These are phyloP conservation scores for Amanita rubescens DNA, from an alignment of 768 basidiomycete species.

Conservation along the genomic window DNA sequence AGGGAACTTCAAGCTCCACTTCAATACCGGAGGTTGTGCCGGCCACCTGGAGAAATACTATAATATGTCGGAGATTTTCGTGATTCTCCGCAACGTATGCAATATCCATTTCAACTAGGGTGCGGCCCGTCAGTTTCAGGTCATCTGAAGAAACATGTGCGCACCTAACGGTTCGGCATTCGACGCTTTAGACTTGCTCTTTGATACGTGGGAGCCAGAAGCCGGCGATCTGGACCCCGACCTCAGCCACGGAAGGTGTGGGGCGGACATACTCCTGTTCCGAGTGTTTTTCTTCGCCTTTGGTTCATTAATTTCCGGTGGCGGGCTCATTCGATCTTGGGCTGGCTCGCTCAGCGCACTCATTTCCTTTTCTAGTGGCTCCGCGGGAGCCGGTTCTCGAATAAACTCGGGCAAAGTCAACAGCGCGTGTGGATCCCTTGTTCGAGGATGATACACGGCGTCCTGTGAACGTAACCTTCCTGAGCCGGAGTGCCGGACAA, in stretches of 20 bases:
- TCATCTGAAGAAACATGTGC: not conserved
- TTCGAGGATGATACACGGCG: slow-evolving; percentile 42
- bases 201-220: not conserved
- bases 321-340: slow-evolving; percentile 30
- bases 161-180: not conserved
- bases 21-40: slow-evolving; percentile 42
- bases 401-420: slow-evolving; percentile 60
- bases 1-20: slow-evolving; percentile 59
- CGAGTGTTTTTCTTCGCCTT: slow-evolving; percentile 27
- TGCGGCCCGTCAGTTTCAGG: not conserved
- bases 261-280: slow-evolving; percentile 52
- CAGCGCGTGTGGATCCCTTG: slow-evolving; percentile 44
- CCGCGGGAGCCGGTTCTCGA: slow-evolving; percentile 40
- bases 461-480: slow-evolving; percentile 80
- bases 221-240: slow-evolving; percentile 21
- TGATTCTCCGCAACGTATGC: slow-evolving; percentile 69
- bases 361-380: slow-evolving; percentile 27
- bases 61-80: slow-evolving; percentile 73
- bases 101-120: slow-evolving; percentile 33
- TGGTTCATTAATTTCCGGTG: slow-evolving; percentile 11
- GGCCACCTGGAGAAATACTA: slow-evolving; percentile 62
- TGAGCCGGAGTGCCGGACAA: slow-evolving; percentile 62
- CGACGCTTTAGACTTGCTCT: slow-evolving; percentile 4
- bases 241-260: slow-evolving; percentile 52
- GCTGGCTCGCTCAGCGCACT: slow-evolving; percentile 55